Conservation (phyloP, 2,329 filamentous ascomycete species). For the Beauveria scarabaeidicola region DNA sequence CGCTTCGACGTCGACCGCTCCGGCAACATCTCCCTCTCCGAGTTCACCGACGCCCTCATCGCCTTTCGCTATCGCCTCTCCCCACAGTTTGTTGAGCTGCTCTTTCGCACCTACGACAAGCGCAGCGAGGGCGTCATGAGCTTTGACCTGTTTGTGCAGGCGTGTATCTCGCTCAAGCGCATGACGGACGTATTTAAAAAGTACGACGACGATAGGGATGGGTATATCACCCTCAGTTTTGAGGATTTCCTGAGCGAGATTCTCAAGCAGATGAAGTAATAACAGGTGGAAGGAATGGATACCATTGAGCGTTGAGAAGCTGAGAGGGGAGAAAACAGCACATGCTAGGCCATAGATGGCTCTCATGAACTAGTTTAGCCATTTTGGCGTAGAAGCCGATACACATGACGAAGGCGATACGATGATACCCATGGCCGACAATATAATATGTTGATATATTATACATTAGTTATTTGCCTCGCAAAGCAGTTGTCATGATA, state of each 20-base stretch:
- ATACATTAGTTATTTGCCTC: not conserved
- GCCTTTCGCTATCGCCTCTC: conserved; percentile 91
- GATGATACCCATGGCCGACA: conserved; percentile 9
- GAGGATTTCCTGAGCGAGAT: conserved; percentile 71
- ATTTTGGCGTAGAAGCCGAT: not conserved
- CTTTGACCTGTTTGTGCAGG: conserved; percentile 96
- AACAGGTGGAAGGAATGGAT: not conserved
- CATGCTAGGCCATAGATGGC: not conserved
- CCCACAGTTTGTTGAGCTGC: conserved; percentile 69
- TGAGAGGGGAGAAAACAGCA: too few relatives aligned
- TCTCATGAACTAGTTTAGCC: not conserved
- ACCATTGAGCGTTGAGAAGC: too few relatives aligned
- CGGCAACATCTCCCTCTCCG: conserved; percentile 75
- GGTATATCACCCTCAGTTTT: conserved; percentile 78
- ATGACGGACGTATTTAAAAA: conserved; percentile 99
- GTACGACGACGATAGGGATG: conserved; percentile 94
- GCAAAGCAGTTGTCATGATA: not conserved
- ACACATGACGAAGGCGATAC: not conserved
- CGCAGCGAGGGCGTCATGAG: conserved; percentile 62
- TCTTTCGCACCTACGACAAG: conserved; percentile 88
- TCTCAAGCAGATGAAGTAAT: conserved; percentile 49
- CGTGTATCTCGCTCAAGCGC: conserved; percentile 89
- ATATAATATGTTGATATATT: not conserved
- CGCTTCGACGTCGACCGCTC: conserved; percentile 83
- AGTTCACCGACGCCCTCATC: conserved; percentile 84